Evolutionary conservation across 2,329 filamentous ascomycete species (phyloP), one percentile per base, ranked within the genome.

Genomic region (Pseudogymnoascus sp.): DNA sequence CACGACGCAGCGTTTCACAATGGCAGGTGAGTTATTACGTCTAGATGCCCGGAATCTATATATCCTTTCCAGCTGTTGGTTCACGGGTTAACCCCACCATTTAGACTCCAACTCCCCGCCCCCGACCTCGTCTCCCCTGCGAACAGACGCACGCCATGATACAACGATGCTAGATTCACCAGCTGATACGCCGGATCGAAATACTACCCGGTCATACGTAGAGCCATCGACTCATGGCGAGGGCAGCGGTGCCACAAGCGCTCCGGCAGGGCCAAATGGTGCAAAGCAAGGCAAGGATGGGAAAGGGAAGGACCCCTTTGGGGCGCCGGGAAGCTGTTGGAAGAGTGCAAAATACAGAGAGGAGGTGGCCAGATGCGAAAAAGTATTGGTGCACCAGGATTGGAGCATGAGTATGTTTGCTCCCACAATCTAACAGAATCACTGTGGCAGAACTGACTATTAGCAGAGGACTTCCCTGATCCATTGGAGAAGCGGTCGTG

Each of bases 271-370:
- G 45, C 62, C 62, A 7, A 59, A 18, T 25, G 55, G 61, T 55
- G 58, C 55, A 52, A 64, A 62, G 58, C 52, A 31, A 18, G 29
- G 15, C 37, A 62, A 60, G 63, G 63, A 62, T 60, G 42, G 68
- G 58, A 69, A 21, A 21, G n/a, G 69, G 29, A 75, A 71, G 62
- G 70, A 67, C 60, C 29, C 70, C 68, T 66, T 67, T 67, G 62
- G 74, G 36, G 72, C 75, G 64, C 80, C 80, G 6, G 79, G 81
- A 2, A 78, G 77, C 52, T 73, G 74, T 7, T 86, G 82, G 81
- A 77, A 76, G 66, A 82, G 77, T 64, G 82, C 80, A 71, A 84
- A 83, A 68, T 79, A 81, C 4, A 71, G 78, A 64, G 83, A 85
- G 63, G 83, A 86, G 61, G 80, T 76, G 66, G 73, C 78, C 45